Base-by-base conservation (phyloP, 208 protist species). In the Trypanosoma caninum region DNA sequence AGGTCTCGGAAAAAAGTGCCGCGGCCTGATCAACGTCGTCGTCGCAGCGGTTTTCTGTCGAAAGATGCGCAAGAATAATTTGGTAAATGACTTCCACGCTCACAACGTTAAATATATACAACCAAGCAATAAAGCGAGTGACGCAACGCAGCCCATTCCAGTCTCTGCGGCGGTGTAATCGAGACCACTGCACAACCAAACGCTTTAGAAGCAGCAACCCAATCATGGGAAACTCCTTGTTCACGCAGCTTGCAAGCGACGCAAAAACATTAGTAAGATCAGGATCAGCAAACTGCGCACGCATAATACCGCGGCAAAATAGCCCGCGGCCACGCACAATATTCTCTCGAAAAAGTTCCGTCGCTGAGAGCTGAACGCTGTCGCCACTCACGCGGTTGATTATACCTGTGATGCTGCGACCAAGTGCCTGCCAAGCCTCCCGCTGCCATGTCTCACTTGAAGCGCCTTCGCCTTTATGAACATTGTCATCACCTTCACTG, bases 321-420 rank as follows among this genome's bases (percentile, higher is more conserved):
- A 99, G 82, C 10, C 98, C 98, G 11, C 92, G 88, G 25, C 98
- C 98, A 42, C 98, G 88, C 0, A 99, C 78, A 9, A 99, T 71
- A 72, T 99, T 99, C 62, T 99, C 97, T 11, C 72, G 76, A 68
- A 99, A 99, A 10, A 99, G 67, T 59, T 99, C 97, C 7, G 78
- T 78, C 18, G 97, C 77, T 20, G 98, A 93, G 25, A 96, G 53
- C 69, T 89, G 72, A 6, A 99, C 74, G 51, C 98, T 99, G n/a
- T 82, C 59, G 2, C 72, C 68, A 74, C 92, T 99, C 20, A 99
- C 90, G 57, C 97, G 97, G 80, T 99, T 99, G 0, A 99, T 75
- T 3, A 99, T 76, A 34, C 97, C 96, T 38, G 98, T 99, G 54
- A 99, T 97, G 42, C 78, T 94, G 61, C 99, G 99, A 40, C 86